Percentiles rank a stretch among this genome's conserved stretches.
Conservation (phyloP, 2,329 filamentous ascomycete genomes). For the Sporothrix mexicana region DNA sequence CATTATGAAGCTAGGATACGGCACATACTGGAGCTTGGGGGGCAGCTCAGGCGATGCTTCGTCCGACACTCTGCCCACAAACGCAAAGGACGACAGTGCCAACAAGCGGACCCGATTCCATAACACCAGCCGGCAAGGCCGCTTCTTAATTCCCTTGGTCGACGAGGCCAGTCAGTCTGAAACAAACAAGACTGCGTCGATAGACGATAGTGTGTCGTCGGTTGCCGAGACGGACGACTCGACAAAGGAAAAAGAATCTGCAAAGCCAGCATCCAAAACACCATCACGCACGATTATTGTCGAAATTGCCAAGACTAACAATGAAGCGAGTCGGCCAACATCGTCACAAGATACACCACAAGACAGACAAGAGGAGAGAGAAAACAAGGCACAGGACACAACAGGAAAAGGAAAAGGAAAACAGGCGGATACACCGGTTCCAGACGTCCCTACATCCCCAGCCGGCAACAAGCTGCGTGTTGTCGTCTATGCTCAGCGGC, state of each 20-base stretch:
- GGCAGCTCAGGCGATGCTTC: conserved; percentile 34
- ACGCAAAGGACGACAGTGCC: not conserved
- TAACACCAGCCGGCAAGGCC: conserved; percentile 43
- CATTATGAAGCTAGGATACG: conserved; percentile 71
- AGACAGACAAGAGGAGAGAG: not conserved
- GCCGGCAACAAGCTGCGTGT: conserved; percentile 65
- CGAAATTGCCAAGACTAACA: conserved; percentile 54
- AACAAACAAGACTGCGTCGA: not conserved
- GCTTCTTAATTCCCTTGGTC: conserved; percentile 71
- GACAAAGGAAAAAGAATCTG: not conserved
- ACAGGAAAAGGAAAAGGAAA: conserved; percentile 31
- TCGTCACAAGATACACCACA: not conserved
- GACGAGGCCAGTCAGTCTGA: conserved; percentile 62
- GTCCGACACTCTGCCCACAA: no score
- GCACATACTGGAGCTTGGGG: conserved; percentile 67
- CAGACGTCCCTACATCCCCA: conserved; percentile 46
- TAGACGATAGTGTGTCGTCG: not conserved
- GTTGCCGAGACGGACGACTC: not conserved
- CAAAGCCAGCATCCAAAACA: conserved; percentile 39
- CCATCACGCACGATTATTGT: conserved; percentile 70
- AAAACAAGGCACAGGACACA: not conserved
- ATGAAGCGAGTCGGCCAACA: conserved; percentile 30
- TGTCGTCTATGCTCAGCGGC: conserved; percentile 73
- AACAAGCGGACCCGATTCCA: conserved; percentile 21
- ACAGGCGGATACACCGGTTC: conserved; percentile 41